These are phyloP conservation scores for Tephrocybe sp. DNA, from an alignment of 768 basidiomycete species.

Conservation along the genomic window DNA sequence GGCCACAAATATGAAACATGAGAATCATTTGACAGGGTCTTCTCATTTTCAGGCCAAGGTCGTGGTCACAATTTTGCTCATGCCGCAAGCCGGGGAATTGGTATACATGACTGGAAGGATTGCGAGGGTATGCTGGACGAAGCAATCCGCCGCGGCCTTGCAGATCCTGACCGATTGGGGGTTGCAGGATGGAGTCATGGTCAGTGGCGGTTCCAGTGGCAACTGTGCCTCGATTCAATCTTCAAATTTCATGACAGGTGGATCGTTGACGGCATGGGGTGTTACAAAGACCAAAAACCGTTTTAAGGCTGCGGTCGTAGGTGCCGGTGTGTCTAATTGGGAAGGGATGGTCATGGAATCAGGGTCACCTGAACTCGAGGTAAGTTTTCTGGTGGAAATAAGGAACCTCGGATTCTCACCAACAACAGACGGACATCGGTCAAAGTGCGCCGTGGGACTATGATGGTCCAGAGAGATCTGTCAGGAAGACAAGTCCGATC, in stretches of 20 bases:
- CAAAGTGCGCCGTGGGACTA: constrained; percentile 31
- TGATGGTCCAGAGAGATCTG: constrained; percentile 13
- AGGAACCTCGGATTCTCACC: constrained; percentile 7
- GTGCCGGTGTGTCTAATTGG: constrained; percentile 35
- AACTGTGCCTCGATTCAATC: background rate
- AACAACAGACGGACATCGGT: constrained; percentile 28
- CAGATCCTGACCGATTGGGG: constrained; percentile 29
- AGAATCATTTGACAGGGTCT: background rate
- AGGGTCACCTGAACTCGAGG: constrained; percentile 35
- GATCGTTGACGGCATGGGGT: constrained; percentile 35
- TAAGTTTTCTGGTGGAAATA: constrained; percentile 10
- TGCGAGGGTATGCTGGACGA: constrained; percentile 38
- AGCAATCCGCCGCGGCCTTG: constrained; percentile 29
- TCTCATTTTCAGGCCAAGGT: constrained; percentile 27
- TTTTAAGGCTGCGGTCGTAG: constrained; percentile 35
- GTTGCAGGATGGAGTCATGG: constrained; percentile 40
- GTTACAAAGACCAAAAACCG: constrained; percentile 32
- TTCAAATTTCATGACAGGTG: constrained; percentile 21
- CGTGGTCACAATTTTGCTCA: constrained; percentile 32
- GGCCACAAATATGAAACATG: background rate
- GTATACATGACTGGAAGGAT: constrained; percentile 31
- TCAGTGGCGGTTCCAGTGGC: constrained; percentile 10
- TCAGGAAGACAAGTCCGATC: constrained; percentile 29
- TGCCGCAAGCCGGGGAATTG: constrained; percentile 29
- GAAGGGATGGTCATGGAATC: constrained; percentile 37